phyloP scores from a whole-genome alignment of 2,329 filamentous ascomycete species.

The Lasiodiplodia sp. region DNA sequence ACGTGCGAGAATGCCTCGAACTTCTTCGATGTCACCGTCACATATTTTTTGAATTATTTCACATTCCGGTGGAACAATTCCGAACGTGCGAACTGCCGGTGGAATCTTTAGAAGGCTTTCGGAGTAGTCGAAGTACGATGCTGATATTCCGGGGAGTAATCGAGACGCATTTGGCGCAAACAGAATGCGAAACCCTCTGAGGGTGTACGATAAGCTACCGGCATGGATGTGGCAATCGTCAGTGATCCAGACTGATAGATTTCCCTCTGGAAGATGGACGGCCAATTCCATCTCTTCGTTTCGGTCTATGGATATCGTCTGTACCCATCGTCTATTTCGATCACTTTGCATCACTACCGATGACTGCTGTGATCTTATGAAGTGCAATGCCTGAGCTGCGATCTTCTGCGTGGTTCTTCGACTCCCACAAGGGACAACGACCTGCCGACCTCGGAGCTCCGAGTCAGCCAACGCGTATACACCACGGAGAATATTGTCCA shows the following conservation, averaged over 20 bases:
- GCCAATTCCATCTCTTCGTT: not conserved
- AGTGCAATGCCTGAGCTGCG: not conserved
- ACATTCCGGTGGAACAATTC: not conserved
- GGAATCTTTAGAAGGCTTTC: not conserved
- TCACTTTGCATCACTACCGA: not conserved
- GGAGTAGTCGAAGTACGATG: not conserved
- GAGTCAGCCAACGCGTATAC: not conserved
- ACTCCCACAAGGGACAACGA: not conserved
- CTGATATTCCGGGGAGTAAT: not conserved
- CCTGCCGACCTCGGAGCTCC: not conserved
- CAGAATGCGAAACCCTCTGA: not conserved
- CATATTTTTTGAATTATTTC: not conserved
- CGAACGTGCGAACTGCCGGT: not conserved
- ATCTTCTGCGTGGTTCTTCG: not conserved
- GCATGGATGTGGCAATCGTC: not conserved
- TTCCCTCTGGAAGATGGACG: not conserved
- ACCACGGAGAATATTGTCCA: not conserved
- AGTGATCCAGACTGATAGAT: not conserved
- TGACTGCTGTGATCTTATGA: not conserved
- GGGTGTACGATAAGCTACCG: accelerated
- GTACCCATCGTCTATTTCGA: accelerated
- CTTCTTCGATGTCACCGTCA: not conserved
- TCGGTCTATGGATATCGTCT: accelerated
- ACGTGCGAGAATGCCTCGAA: not conserved
- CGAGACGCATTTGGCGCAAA: not conserved